phyloP scores from a whole-genome alignment of 2,329 filamentous ascomycete species.

The Ophiostoma perfectum region DNA sequence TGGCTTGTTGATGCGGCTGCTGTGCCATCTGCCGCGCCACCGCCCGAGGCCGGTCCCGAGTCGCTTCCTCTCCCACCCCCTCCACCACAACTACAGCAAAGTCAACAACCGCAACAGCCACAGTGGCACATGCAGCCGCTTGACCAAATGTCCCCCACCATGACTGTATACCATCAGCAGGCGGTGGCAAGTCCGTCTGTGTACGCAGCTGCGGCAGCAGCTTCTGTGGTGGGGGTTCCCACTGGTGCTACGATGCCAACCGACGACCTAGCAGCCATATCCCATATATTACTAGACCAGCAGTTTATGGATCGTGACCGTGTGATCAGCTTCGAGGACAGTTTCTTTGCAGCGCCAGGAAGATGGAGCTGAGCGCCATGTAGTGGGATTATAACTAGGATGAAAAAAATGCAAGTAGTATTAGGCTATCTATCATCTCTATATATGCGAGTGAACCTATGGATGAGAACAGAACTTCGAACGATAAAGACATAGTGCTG shows the following conservation, averaged over 20 bases:
- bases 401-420: not conserved
- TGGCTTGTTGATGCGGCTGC: not conserved
- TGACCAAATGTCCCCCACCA: slow-evolving; percentile 2
- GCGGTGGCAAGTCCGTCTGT: slow-evolving; percentile 7
- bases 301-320: slow-evolving; percentile 29
- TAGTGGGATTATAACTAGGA: not conserved
- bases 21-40: not conserved
- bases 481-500: too few relatives aligned
- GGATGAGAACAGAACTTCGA: not conserved
- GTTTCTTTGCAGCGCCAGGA: slow-evolving; percentile 17
- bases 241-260: not conserved
- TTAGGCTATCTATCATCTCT: not conserved
- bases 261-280: slow-evolving; percentile 31
- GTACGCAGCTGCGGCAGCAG: slow-evolving; percentile 12
- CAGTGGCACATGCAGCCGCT: slow-evolving; percentile 16
- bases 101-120: not conserved
- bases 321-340: slow-evolving; percentile 28
- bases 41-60: not conserved
- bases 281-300: slow-evolving; percentile 28
- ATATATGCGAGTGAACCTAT: not conserved
- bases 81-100: not conserved
- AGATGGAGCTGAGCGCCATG: slow-evolving; percentile 8
- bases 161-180: slow-evolving; percentile 12
- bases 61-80: not conserved
- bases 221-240: slow-evolving; percentile 9